phyloP scores from a whole-genome alignment of 768 basidiomycete species.

The Artomyces pyxidatus region DNA sequence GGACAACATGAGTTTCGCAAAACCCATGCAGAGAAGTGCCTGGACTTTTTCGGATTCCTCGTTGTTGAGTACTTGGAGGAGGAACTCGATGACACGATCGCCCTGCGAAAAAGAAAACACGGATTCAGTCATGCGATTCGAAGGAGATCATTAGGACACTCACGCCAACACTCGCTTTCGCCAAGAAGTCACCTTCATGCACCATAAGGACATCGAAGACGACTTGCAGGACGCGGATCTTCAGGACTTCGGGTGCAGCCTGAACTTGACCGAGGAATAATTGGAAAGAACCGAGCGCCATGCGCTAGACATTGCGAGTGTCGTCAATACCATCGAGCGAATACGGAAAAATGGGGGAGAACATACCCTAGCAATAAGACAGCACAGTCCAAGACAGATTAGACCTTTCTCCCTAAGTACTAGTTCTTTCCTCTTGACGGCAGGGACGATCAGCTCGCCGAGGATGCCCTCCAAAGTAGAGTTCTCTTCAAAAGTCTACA shows the following conservation, averaged over 20 bases:
- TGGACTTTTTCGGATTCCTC: slow-evolving; percentile 59
- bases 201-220: slow-evolving; percentile 85
- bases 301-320: slow-evolving; percentile 30
- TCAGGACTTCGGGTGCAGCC: slow-evolving; percentile 53
- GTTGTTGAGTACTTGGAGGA: slow-evolving; percentile 42
- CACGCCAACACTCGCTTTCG: slow-evolving; percentile 28
- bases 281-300: slow-evolving; percentile 61
- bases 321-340: background rate
- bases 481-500: slow-evolving; percentile 54
- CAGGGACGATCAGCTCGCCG: slow-evolving; percentile 84
- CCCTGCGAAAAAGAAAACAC: slow-evolving; percentile 23
- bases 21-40: slow-evolving; percentile 67
- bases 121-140: background rate
- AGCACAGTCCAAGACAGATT: slow-evolving; percentile 74
- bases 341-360: background rate
- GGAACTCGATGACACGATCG: slow-evolving; percentile 58
- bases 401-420: slow-evolving; percentile 75
- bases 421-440: slow-evolving; percentile 83
- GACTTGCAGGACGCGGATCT: slow-evolving; percentile 64
- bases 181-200: slow-evolving; percentile 61
- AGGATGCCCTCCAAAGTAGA: slow-evolving; percentile 58
- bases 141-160: background rate
- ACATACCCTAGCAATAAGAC: slow-evolving; percentile 69
- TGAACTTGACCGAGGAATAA: slow-evolving; percentile 77
- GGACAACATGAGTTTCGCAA: slow-evolving; percentile 78